phyloP scores from a whole-genome alignment of 345 rosid genomes.

The Noccaea caerulescens region DNA sequence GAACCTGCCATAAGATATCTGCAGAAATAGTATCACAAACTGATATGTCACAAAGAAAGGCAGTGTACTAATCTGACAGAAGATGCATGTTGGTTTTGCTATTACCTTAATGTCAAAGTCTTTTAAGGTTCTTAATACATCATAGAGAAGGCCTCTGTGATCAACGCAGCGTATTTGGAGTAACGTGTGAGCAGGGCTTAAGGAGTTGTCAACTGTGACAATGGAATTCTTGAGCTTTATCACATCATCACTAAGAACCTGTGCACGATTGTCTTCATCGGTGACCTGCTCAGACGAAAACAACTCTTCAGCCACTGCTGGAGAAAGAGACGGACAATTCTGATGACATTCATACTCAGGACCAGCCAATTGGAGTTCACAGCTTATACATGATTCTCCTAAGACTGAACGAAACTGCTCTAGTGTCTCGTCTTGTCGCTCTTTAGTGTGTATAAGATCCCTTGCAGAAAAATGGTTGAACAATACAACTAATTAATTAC shows the following conservation, averaged over 20 bases:
- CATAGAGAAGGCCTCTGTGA: constrained; percentile 85
- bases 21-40: constrained; percentile 32
- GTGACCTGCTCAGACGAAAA: constrained; percentile 54
- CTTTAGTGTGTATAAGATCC: constrained; percentile 72
- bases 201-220: constrained; percentile 65
- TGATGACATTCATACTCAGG: constrained; percentile 67
- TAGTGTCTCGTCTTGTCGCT: constrained; percentile 59
- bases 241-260: constrained; percentile 68
- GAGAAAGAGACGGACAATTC: constrained; percentile 60
- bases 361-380: constrained; percentile 75
- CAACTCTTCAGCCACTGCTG: constrained; percentile 60
- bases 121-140: constrained; percentile 78
- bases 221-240: constrained; percentile 56
- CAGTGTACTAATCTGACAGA: background rate
- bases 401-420: constrained; percentile 68
- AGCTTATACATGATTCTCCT: constrained; percentile 75
- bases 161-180: constrained; percentile 70
- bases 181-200: constrained; percentile 81
- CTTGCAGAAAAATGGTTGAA: too few species aligned
- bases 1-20: constrained; percentile 81
- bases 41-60: background rate
- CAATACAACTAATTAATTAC: too few species aligned
- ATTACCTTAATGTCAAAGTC: constrained; percentile 78
- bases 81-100: background rate
- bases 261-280: constrained; percentile 55